phyloP scores from a whole-genome alignment of 2,329 filamentous ascomycete genomes.

The Pestalotiopsis fici region DNA sequence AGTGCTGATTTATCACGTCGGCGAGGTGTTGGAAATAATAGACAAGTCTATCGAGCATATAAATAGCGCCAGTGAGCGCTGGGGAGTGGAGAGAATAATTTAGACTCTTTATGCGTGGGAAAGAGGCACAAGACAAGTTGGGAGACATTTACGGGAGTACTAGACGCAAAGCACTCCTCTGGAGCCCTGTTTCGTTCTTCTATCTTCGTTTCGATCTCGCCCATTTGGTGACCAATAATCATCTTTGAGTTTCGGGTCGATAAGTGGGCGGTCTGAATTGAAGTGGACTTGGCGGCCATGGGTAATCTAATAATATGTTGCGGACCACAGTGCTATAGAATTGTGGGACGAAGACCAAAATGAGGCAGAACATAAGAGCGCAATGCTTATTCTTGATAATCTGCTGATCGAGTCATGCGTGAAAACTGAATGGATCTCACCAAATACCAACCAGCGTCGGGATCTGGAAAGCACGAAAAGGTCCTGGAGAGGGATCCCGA shows the following conservation, averaged over 20 bases:
- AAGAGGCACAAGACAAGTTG: background rate
- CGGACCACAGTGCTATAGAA: background rate
- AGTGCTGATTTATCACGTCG: background rate
- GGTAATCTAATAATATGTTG: background rate
- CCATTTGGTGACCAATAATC: background rate
- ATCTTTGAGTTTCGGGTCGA: background rate
- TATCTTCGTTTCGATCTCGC: background rate
- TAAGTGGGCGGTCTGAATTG: background rate
- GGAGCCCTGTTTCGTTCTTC: background rate
- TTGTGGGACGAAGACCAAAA: constrained; percentile 35
- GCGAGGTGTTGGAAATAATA: background rate
- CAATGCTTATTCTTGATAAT: too few species aligned
- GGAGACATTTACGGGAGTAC: background rate
- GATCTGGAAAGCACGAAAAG: background rate
- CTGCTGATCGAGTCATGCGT: too few species aligned
- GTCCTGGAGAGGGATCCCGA: background rate
- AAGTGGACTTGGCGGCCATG: background rate
- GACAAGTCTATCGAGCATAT: background rate
- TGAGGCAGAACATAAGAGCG: too few species aligned
- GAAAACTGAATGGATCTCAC: too few species aligned
- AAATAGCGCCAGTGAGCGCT: background rate
- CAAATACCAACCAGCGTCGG: too few species aligned
- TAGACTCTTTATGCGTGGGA: constrained; percentile 2
- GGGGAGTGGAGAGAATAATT: background rate
- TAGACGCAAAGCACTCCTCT: background rate